Base-by-base conservation (phyloP, 2,329 filamentous ascomycete species). In the Clathrospora elynae region DNA sequence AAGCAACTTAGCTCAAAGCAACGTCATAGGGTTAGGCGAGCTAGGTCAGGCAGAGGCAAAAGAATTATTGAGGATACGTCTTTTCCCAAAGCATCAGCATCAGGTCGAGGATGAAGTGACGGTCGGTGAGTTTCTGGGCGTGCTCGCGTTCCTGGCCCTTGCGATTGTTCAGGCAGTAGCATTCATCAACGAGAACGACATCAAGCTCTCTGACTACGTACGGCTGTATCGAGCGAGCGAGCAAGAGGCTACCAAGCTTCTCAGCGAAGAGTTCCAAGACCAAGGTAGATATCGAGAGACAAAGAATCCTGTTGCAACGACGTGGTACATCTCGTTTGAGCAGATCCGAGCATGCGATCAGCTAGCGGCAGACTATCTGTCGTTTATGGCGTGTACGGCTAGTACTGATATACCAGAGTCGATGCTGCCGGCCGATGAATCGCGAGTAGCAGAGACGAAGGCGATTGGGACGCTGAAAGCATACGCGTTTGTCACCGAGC, bases 261-360 rank as follows among this genome's bases (percentile, higher is more conserved):
- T 70, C 2, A 64, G 49, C 25, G 32, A 53, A 54, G 61, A 64
- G 18, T 71, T 71, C 30, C 42, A 59, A 12, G 68, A 72, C 46
- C 14, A 51, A 12, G 46, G 48, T 8, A 56, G 64, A 30, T 65
- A 71, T 38, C 36, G 31, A 3, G 49, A 61, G 6, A 48, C 51
- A 2, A 50, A 57, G 35, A 71, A 70, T 36, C 49, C 69, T 10
- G 57, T 73, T 9, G 59, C 59, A 2, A 63, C 51, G 3, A 72
- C 65, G 18, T 73, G 59, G 67, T 51, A 63, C 3, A 61, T 71
- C 17, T 71, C 67, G 7, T 72, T 73, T 32, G 42, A 65, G 7
- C 57, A 68, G 25, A 71, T 73, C 16, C 57, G 49, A 28, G 29
- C 41, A 17, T n/a, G 49, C 1, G 37, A 72, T 41, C 17, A 43